phyloP scores from a whole-genome alignment of 495 filamentous ascomycete genomes.

The Amniculicola lignicola region DNA sequence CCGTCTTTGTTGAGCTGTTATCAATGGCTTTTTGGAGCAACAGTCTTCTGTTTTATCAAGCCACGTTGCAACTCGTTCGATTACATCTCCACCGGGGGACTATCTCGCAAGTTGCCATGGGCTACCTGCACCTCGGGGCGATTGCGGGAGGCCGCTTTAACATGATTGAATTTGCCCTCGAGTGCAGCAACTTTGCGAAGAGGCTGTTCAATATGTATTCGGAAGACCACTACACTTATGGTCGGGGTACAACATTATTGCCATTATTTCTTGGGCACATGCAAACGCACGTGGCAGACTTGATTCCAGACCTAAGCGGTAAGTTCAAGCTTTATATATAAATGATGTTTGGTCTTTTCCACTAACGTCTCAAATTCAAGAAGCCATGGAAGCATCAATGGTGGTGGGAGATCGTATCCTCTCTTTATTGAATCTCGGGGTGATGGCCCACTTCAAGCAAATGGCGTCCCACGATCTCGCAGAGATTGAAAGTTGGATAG shows the following conservation, averaged over 20 bases:
- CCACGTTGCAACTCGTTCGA: constrained; percentile 67
- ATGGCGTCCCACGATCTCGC: constrained; percentile 71
- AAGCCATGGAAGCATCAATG: constrained; percentile 65
- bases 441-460: constrained; percentile 66
- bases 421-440: constrained; percentile 68
- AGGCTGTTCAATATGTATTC: constrained; percentile 63
- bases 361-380: too few relatives aligned
- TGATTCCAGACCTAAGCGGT: constrained; percentile 60
- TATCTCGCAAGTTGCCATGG: constrained; percentile 73
- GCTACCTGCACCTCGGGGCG: constrained; percentile 70
- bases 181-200: constrained; percentile 61
- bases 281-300: constrained; percentile 57
- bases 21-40: constrained; percentile 84
- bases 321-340: neutral
- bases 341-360: too few relatives aligned
- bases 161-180: constrained; percentile 64
- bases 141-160: constrained; percentile 71
- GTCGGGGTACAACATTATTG: constrained; percentile 68
- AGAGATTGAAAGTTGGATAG: constrained; percentile 71
- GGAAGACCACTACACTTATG: constrained; percentile 64
- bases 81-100: constrained; percentile 62
- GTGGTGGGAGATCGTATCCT: constrained; percentile 71
- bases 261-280: constrained; percentile 73
- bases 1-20: constrained; percentile 72
- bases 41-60: constrained; percentile 69